Base-by-base conservation (phyloP, 2,329 filamentous ascomycete species). In the Ceratocystis papillata region DNA sequence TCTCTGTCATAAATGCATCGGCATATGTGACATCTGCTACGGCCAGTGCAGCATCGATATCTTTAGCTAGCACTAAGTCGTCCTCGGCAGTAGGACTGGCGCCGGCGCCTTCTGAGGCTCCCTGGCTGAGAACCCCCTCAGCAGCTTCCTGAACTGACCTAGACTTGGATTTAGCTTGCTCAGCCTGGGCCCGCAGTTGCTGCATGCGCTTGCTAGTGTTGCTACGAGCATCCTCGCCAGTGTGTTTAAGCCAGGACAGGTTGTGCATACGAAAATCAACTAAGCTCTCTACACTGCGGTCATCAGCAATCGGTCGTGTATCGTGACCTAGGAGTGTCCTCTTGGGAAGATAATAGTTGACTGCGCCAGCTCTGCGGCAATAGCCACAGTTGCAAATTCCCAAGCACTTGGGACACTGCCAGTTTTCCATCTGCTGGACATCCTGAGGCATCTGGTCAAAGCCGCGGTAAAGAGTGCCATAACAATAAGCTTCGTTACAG, bases 251-350 rank as follows among this genome's bases (percentile, higher is more conserved):
- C 90, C 91, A 96, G 53, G 82, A 83, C 30, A 96, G 79, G 73
- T 99, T 99, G 64, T 95, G 93, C 50, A 89, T 80, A 30, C 89
- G 86, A 75, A 96, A 96, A 73, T 97, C 91, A 7, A 97, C 90
- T 25, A 97, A 81, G 28, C 86, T 87, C 74, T 97, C 93, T 5
- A 96, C 85, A 72, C 92, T 96, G 68, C 94, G 86, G 63, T 89
- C 87, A 75, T 99, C 94, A 1, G 94, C 93, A 62, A 97, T 86
- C 44, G 88, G 87, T 65, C 86, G 88, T 0, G 94, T 99, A 70
- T 97, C 91, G 71, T 96, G 91, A 0, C 94, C 94, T 1, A 97
- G 82, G 1, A 93, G 79, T 0, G 91, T 96, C 67, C 88, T 90
- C 71, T 90, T 94, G 0, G 94, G 94, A 63, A 88, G 84, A 72